Evolutionary conservation across 768 basidiomycete species (phyloP).

Genomic region (Lentinula boryana): DNA sequence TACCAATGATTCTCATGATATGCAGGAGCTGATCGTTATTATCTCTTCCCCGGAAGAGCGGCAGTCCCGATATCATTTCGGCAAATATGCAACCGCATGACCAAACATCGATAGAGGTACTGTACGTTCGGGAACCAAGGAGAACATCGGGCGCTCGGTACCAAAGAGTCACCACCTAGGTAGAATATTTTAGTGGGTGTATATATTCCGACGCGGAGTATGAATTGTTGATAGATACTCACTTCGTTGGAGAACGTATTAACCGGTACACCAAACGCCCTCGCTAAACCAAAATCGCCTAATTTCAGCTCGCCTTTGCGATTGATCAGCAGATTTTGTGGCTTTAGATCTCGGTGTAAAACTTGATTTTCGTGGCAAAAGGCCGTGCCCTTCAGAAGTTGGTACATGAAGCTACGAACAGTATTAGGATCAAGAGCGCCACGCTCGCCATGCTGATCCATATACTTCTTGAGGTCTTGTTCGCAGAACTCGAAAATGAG

Average conservation of each 20-base stretch:
- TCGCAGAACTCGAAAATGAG: conserved; percentile 99
- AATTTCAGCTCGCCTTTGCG: conserved; percentile 95
- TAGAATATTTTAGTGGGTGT: conserved; percentile 4
- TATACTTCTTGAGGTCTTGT: conserved; percentile 97
- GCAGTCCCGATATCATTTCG: conserved; percentile 98
- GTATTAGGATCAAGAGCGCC: conserved; percentile 88
- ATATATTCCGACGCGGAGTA: neutral
- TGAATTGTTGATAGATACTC: neutral
- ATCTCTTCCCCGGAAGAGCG: conserved; percentile 93
- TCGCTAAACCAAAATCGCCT: conserved; percentile 95
- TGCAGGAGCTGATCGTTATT: conserved; percentile 97
- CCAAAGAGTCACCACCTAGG: conserved; percentile 94
- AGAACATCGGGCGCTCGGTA: conserved; percentile 98
- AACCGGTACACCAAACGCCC: conserved; percentile 97
- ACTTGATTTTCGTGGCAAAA: conserved; percentile 99
- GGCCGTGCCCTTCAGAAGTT: conserved; percentile 93
- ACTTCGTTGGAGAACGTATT: conserved; percentile 98
- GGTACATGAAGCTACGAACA: conserved; percentile 97
- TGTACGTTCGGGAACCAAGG: conserved; percentile 94
- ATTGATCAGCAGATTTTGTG: conserved; percentile 97
- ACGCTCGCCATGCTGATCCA: conserved; percentile 96
- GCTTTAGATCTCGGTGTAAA: conserved; percentile 95
- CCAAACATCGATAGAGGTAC: conserved; percentile 98
- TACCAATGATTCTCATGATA: conserved; percentile 96
- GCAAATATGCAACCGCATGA: conserved; percentile 99